Percentiles rank a stretch among this genome's conserved stretches.
Evolutionary conservation across 2,329 filamentous ascomycete species (phyloP).

Genomic region (Exserohilum rostratum): DNA sequence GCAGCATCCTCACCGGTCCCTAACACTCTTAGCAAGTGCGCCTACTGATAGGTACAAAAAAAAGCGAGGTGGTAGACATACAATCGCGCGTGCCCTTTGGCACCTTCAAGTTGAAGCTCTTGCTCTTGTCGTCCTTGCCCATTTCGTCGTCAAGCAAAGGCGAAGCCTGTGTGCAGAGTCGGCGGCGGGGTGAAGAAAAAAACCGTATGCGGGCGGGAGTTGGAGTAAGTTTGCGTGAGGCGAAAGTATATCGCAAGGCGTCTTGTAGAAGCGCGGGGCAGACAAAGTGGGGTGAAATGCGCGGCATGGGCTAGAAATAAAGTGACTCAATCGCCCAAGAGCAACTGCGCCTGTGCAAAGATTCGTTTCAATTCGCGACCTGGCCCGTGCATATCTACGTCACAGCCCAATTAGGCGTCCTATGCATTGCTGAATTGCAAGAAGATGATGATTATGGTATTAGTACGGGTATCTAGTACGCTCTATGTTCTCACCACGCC

Average conservation of each 20-base stretch:
- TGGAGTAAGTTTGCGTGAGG: slow-evolving; percentile 21
- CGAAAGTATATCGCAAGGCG: slow-evolving; percentile 26
- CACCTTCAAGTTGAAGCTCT: slow-evolving; percentile 75
- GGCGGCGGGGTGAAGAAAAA: slow-evolving; percentile 20
- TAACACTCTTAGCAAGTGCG: slow-evolving; percentile 24
- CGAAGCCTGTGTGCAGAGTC: slow-evolving; percentile 23
- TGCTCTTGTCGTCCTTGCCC: slow-evolving; percentile 53
- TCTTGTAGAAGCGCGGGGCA: slow-evolving; percentile 37
- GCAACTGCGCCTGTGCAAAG: slow-evolving; percentile 27
- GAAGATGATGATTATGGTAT: background rate
- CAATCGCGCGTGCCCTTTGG: slow-evolving; percentile 92
- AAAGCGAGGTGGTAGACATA: slow-evolving; percentile 54
- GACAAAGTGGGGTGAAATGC: slow-evolving; percentile 39
- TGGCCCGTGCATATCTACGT: slow-evolving; percentile 25
- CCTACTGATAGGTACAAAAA: background rate
- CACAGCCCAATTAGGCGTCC: slow-evolving; percentile 6
- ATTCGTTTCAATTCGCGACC: slow-evolving; percentile 13
- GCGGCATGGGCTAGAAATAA: slow-evolving; percentile 38
- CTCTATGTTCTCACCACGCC: slow-evolving; percentile 19
- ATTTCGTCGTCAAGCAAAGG: slow-evolving; percentile 45
- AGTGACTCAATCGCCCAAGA: slow-evolving; percentile 35
- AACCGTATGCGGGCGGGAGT: slow-evolving; percentile 11
- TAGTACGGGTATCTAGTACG: slow-evolving; percentile 5
- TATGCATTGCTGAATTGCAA: background rate
- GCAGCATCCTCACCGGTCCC: slow-evolving; percentile 44